These are phyloP conservation scores for Mimosa pudica DNA, from an alignment of 306 rosid genomes.

Conservation along the genomic window DNA sequence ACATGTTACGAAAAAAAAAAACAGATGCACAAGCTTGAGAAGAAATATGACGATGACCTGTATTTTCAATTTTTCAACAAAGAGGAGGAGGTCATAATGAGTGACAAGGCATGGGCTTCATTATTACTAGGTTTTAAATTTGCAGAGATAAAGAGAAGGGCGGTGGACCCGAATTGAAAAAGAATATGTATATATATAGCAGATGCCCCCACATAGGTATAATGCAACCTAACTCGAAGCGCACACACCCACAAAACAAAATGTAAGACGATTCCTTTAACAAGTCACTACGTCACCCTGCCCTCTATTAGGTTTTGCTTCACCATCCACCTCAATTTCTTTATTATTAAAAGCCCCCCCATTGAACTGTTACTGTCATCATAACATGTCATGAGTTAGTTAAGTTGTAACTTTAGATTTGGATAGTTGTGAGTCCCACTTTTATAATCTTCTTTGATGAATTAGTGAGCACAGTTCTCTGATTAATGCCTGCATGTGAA, in stretches of 20 bases:
- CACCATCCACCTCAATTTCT: background rate
- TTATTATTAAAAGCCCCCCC: background rate
- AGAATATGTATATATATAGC: background rate
- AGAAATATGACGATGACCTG: background rate
- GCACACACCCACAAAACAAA: background rate
- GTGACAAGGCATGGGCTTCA: background rate
- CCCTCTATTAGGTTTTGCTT: background rate
- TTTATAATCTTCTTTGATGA: background rate
- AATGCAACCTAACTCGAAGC: conserved; percentile 8
- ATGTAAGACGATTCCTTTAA: background rate
- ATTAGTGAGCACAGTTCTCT: background rate
- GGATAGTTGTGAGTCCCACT: background rate
- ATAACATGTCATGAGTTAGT: background rate
- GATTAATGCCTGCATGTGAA: background rate
- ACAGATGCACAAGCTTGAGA: background rate
- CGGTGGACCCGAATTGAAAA: background rate
- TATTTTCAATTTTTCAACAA: background rate
- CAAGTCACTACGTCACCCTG: background rate
- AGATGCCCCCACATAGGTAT: background rate
- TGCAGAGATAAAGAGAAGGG: background rate
- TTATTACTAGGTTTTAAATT: background rate
- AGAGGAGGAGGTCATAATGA: background rate
- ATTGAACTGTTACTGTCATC: background rate
- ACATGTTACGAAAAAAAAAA: background rate
- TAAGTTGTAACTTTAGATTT: conserved; percentile 6